Conservation (phyloP, 306 rosid genomes). For the Crotalaria pallida region DNA sequence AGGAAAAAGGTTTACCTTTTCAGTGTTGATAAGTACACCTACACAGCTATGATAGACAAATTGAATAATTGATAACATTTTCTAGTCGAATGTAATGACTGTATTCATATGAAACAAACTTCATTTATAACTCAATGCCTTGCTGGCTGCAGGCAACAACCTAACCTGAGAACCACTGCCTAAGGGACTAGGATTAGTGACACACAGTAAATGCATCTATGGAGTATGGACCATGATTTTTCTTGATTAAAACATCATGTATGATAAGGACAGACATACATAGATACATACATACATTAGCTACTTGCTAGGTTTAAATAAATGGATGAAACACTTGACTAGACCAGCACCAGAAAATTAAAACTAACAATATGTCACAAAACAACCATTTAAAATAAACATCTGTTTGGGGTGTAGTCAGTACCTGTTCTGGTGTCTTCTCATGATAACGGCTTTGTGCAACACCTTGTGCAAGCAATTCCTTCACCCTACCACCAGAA, state of each 20-base stretch:
- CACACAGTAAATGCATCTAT: not conserved
- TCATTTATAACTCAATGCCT: not conserved
- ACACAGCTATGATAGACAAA: not conserved
- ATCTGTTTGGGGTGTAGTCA: not conserved
- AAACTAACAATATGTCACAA: not conserved
- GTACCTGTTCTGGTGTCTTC: constrained; percentile 98
- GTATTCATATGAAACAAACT: not conserved
- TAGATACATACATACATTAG: not conserved
- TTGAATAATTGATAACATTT: not conserved
- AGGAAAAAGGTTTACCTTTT: not conserved
- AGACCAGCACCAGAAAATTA: not conserved
- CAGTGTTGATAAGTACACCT: not conserved
- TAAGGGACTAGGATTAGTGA: not conserved
- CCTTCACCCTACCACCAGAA: constrained; percentile 98
- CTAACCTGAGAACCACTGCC: no score
- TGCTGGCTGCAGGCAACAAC: not conserved
- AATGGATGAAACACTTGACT: not conserved
- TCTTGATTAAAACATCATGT: not conserved
- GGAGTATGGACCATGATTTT: not conserved
- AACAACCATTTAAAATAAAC: not conserved
- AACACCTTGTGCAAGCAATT: constrained; percentile 95
- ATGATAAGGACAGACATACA: not conserved
- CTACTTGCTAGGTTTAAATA: not conserved
- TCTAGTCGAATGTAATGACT: not conserved
- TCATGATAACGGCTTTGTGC: constrained; percentile 92